Evolutionary conservation across 1,284 basidiomycete species (phyloP).

Genomic region (Ceratobasidium sp.): DNA sequence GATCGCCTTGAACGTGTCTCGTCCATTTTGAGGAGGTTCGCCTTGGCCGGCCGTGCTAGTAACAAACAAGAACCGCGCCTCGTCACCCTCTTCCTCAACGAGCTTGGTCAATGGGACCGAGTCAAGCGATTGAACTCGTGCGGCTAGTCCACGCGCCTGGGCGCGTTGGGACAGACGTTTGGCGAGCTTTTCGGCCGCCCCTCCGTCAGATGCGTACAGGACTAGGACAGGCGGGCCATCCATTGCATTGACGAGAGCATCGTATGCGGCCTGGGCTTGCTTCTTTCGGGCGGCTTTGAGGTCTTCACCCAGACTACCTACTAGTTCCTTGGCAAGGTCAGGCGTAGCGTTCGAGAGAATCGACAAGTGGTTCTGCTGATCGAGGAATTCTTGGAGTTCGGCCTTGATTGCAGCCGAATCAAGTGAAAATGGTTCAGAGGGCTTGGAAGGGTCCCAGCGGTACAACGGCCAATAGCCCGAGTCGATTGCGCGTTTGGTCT

Average conservation of each 20-base stretch:
- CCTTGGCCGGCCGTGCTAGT: slow-evolving; percentile 99
- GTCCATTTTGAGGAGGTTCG: slow-evolving; percentile 95
- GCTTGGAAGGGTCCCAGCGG: slow-evolving; percentile 93
- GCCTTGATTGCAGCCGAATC: slow-evolving; percentile 95
- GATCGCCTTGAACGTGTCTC: slow-evolving; percentile 87
- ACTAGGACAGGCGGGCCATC: slow-evolving; percentile 91
- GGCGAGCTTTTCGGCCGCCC: slow-evolving; percentile 93
- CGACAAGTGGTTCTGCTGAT: slow-evolving; percentile 94
- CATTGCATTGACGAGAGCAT: slow-evolving; percentile 81
- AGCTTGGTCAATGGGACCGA: slow-evolving; percentile 78
- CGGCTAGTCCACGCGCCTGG: slow-evolving; percentile 84
- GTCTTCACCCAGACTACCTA: slow-evolving; percentile 83
- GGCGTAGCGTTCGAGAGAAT: slow-evolving; percentile 87
- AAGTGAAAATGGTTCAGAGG: slow-evolving; percentile 86
- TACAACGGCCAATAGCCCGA: slow-evolving; percentile 98
- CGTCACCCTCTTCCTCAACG: slow-evolving; percentile 68
- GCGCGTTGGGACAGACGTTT: slow-evolving; percentile 87
- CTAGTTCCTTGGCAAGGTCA: slow-evolving; percentile 82
- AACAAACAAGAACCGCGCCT: slow-evolving; percentile 82
- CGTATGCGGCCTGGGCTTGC: slow-evolving; percentile 87
- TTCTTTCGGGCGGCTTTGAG: slow-evolving; percentile 84
- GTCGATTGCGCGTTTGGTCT: slow-evolving; percentile 97
- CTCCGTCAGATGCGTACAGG: slow-evolving; percentile 93
- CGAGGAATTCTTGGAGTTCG: slow-evolving; percentile 94
- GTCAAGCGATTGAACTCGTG: slow-evolving; percentile 76